Evolutionary conservation across 2,329 filamentous ascomycete genomes (phyloP).

Genomic region (Aureobasidium zeae): DNA sequence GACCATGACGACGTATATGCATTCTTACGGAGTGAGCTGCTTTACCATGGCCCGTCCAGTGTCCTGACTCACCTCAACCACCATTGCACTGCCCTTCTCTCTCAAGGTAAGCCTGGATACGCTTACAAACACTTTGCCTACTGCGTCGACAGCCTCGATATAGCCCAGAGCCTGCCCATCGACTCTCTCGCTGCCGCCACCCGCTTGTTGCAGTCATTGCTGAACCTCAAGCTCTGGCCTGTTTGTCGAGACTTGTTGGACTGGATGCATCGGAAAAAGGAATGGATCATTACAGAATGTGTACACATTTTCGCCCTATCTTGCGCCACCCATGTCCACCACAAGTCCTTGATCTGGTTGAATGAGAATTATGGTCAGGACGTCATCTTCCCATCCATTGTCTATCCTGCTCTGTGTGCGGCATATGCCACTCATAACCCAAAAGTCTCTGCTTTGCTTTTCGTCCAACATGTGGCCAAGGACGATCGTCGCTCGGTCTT

Average conservation of each 20-base stretch:
- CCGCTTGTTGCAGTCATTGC: background rate
- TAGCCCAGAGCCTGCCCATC: too few relatives aligned
- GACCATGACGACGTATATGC: too few relatives aligned
- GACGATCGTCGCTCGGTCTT: background rate
- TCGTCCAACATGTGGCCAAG: background rate
- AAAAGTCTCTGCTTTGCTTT: background rate
- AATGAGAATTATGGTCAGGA: background rate
- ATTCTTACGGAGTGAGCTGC: too few relatives aligned
- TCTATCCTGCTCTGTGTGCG: conserved; percentile 5
- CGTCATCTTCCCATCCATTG: background rate
- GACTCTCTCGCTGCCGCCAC: background rate
- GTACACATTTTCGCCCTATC: background rate
- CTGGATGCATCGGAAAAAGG: background rate
- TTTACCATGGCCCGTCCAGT: background rate
- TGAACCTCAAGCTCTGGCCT: background rate
- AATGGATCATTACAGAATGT: background rate
- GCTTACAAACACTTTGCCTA: background rate
- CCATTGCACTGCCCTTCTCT: background rate
- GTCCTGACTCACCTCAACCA: background rate
- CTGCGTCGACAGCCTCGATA: background rate
- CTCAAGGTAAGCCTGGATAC: background rate
- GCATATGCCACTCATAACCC: background rate
- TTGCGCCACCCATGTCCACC: background rate
- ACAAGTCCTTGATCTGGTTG: background rate
- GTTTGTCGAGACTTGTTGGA: background rate